Base-by-base conservation (phyloP, 495 filamentous ascomycete genomes). In the Talaromyces thailandensis region DNA sequence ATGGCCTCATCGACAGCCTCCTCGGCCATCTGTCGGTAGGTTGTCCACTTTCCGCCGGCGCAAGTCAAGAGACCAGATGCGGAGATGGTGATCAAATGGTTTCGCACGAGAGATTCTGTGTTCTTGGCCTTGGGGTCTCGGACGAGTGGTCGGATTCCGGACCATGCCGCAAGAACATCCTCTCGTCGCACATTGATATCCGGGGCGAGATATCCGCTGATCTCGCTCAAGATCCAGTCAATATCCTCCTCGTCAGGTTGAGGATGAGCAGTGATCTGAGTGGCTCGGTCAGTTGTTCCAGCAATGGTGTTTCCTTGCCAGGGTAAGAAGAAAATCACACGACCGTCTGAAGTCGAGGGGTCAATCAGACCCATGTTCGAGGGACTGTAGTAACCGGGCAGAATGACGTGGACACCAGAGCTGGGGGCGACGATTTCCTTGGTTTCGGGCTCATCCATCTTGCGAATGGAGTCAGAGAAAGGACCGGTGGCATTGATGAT, bases 291-390 rank as follows among this genome's bases (percentile, higher is more conserved):
- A 8, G 94, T 98, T 21, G 94, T 98, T 64, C 94, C 94, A 24
- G 94, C 94, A 68, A 98, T 98, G 28, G 94, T 98, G 76, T 98
- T 98, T 55, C 94, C 94, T 76, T 98, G 93, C 94, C 94, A 98
- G 18, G 94, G 94, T 29, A 98, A 84, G 84, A 98, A 98, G 86
- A 98, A 98, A 68, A 98, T 97, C 45, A 98, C 94, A 68, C 94
- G 84, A 18, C 94, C 94, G 70, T 98, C 94, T 0, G 93, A 97
- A 0, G 94, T 98, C 9, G 84, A 84, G 0, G 94, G 94, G 67
- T 98, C 94, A 69, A 98, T 96, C 43, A 98, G 80, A 45, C 94
- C 94, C 94, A 98, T 98, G 70, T 96, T 88, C 9, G 89, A 84
- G 25, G 94, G 94, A 64, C 88, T 92, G 81, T 91, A 98, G 79